A percentile compares a stretch with the other conserved stretches of the same genome.
Conservation (phyloP, 179 eudicot genomes). For the Drosera spatulata region DNA sequence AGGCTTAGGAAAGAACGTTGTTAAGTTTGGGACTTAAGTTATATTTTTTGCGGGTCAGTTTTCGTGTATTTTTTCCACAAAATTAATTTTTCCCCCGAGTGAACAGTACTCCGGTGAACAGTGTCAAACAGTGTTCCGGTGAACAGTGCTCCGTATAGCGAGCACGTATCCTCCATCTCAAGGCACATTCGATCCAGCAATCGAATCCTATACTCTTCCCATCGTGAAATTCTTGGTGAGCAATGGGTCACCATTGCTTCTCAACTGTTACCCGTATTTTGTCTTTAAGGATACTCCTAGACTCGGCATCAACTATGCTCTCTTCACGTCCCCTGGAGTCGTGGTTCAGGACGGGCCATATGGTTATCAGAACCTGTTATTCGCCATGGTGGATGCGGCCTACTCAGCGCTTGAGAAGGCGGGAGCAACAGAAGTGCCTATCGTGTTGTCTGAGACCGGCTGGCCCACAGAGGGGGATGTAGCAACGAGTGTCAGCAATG, state of each 20-base stretch:
- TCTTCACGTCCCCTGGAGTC: constrained; percentile 1
- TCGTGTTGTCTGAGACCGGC: constrained; percentile 16
- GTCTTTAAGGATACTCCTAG: background rate
- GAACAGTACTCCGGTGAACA: too few relatives aligned
- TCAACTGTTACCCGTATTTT: background rate
- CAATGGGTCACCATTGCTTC: background rate
- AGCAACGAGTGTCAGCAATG: background rate
- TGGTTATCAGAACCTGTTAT: constrained; percentile 8
- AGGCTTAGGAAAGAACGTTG: too few relatives aligned
- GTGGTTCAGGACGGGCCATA: constrained; percentile 11
- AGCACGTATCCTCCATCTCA: background rate
- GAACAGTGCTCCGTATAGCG: too few relatives aligned
- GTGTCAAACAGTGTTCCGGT: too few relatives aligned
- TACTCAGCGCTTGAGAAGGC: constrained; percentile 11
- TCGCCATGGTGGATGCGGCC: constrained; percentile 10
- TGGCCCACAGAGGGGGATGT: constrained; percentile 10
- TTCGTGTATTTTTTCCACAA: too few relatives aligned
- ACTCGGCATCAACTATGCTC: background rate
- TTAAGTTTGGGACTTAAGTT: too few relatives aligned
- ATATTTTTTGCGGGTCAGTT: too few relatives aligned
- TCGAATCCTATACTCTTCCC: background rate
- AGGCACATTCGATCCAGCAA: background rate
- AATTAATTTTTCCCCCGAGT: too few relatives aligned
- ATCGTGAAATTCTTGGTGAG: background rate
- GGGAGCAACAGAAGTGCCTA: background rate